Percentiles rank a stretch among this genome's conserved stretches.
These are phyloP conservation scores for Mucor lusitanicus DNA, from an alignment of 371 early-diverging fungal genomes.

Conservation along the genomic window DNA sequence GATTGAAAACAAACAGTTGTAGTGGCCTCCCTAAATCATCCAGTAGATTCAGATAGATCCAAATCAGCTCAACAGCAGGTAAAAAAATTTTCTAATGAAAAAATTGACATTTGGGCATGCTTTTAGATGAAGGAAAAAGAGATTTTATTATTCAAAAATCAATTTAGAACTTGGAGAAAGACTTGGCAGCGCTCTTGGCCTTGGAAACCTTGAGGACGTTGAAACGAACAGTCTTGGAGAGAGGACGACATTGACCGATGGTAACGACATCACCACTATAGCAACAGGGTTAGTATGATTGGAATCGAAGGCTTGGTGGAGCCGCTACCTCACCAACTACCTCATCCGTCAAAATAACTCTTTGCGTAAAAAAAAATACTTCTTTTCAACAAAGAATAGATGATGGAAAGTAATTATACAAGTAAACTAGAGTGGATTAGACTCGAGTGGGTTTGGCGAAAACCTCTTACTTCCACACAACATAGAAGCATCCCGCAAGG, in stretches of 20 bases:
- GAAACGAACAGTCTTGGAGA: conserved; percentile 99
- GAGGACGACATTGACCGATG: conserved; percentile 97
- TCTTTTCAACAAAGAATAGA: neutral
- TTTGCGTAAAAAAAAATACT: neutral
- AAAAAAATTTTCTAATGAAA: neutral
- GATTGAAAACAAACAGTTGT: neutral
- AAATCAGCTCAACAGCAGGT: neutral
- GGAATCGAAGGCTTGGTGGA: conserved; percentile 63
- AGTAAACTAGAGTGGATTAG: neutral
- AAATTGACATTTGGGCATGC: too few species aligned
- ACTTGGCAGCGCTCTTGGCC: conserved; percentile 88
- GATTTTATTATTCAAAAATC: conserved; percentile 6
- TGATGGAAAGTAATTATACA: neutral
- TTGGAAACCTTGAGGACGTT: conserved; percentile 97
- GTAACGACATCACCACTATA: conserved; percentile 92
- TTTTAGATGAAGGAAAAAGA: conserved; percentile 1
- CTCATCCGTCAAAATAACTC: conserved; percentile 42
- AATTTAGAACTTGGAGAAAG: conserved; percentile 94
- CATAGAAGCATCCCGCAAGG: neutral
- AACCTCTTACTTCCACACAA: neutral
- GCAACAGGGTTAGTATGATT: conserved; percentile 7
- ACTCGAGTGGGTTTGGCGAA: neutral
- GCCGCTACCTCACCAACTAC: conserved; percentile 66
- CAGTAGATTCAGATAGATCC: neutral
- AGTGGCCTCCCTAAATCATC: neutral